A percentile compares a stretch with the other conserved stretches of the same genome.
Evolutionary conservation across 2,329 filamentous ascomycete species (phyloP).

Genomic region (Arthrobotrys sinensis): DNA sequence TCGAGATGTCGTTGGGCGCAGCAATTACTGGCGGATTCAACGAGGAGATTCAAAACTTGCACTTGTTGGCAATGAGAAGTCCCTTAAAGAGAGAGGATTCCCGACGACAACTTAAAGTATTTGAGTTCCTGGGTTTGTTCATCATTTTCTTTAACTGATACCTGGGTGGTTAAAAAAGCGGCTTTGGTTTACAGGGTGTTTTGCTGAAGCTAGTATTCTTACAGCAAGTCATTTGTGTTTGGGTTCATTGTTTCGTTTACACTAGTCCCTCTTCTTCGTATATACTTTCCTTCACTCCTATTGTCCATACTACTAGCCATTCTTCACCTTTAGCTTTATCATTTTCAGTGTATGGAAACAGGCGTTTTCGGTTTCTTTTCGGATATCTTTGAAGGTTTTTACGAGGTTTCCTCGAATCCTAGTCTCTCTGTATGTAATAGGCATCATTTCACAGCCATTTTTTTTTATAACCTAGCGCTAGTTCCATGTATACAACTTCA

Average conservation of each 20-base stretch:
- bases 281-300: conserved; percentile 23
- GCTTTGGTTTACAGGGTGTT: conserved; percentile 22
- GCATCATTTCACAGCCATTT: neutral
- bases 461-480: neutral
- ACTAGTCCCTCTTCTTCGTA: conserved; percentile 7
- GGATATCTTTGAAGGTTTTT: neutral
- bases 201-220: conserved; percentile 23
- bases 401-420: too few species aligned
- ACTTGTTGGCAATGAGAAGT: conserved; percentile 19
- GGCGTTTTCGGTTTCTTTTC: conserved; percentile 23
- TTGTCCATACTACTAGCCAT: conserved; percentile 22
- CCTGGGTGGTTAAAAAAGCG: conserved; percentile 39
- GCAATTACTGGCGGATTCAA: conserved; percentile 47
- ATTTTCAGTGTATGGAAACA: neutral
- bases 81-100: conserved; percentile 16
- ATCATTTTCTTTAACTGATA: conserved; percentile 33
- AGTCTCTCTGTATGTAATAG: neutral
- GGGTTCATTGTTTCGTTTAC: neutral
- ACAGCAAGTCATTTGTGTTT: neutral
- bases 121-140: neutral
- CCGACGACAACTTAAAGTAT: conserved; percentile 30
- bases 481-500: neutral
- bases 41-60: conserved; percentile 44
- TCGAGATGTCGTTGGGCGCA: conserved; percentile 41
- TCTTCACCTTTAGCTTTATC: neutral